Evolutionary conservation across 2,329 filamentous ascomycete species (phyloP).

Genomic region (Stenocarpella maydis): DNA sequence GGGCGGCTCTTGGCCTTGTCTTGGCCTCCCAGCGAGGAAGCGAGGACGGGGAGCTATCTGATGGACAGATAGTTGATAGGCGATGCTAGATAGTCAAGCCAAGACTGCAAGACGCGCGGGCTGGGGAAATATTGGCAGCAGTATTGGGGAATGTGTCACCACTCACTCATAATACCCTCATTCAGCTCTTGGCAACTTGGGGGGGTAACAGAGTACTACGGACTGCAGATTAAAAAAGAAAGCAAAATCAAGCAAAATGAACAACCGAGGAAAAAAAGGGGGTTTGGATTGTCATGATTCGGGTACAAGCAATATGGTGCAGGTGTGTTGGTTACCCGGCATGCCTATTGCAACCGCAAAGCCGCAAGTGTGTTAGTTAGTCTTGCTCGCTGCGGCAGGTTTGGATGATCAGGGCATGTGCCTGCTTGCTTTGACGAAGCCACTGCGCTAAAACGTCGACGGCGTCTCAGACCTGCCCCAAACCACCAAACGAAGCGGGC

Average conservation of each 20-base stretch:
- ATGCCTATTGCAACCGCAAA: background rate
- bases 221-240: background rate
- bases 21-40: background rate
- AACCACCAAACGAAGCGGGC: constrained; percentile 21
- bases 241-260: background rate
- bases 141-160: constrained; percentile 17
- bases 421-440: constrained; percentile 43
- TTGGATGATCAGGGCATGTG: constrained; percentile 27
- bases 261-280: too few relatives aligned
- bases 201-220: background rate
- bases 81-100: background rate
- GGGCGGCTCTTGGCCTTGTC: background rate
- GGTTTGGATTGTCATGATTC: background rate
- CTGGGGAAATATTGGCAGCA: background rate
- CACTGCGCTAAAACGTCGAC: constrained; percentile 47
- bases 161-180: background rate
- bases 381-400: constrained; percentile 14
- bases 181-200: constrained; percentile 5
- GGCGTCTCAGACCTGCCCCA: constrained; percentile 43
- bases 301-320: background rate
- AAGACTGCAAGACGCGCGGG: constrained; percentile 8
- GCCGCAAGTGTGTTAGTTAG: background rate
- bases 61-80: background rate
- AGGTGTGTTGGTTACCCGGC: too few relatives aligned
- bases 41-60: background rate